Evolutionary conservation across 1,284 basidiomycete genomes (phyloP).

Genomic region (Trametes hirsuta): DNA sequence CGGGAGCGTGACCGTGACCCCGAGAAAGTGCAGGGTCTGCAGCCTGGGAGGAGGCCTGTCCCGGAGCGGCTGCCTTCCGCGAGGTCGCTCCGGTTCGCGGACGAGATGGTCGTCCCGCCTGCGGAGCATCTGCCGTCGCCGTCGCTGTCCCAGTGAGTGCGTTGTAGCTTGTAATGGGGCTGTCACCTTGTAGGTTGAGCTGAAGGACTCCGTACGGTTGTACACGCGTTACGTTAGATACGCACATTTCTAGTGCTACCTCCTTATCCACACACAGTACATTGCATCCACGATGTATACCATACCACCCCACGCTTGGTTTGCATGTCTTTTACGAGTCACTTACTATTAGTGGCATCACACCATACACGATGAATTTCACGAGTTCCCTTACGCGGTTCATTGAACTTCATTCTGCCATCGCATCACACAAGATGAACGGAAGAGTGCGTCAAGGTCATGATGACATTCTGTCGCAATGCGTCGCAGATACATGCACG

Average conservation of each 20-base stretch:
- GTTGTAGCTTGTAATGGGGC: not conserved
- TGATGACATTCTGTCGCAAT: conserved; percentile 4
- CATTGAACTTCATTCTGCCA: too few species aligned
- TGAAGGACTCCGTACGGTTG: not conserved
- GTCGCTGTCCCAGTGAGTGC: not conserved
- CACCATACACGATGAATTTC: too few species aligned
- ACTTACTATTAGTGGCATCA: too few species aligned
- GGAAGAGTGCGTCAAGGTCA: conserved; percentile 1
- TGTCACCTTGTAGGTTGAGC: not conserved
- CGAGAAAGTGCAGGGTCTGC: conserved; percentile 1
- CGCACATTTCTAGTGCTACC: too few species aligned
- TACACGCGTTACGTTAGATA: too few species aligned
- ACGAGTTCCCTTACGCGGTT: too few species aligned
- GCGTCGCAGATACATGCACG: conserved; percentile 19
- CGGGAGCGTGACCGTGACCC: not conserved
- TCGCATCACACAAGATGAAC: too few species aligned
- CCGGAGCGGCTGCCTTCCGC: conserved; percentile 5
- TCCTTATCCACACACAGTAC: too few species aligned
- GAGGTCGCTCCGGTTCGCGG: conserved; percentile 26
- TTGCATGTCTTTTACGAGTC: too few species aligned
- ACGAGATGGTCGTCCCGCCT: conserved; percentile 40
- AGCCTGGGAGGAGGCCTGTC: conserved; percentile 3
- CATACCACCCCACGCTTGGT: too few species aligned
- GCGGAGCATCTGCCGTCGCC: conserved; percentile 17
- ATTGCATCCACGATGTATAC: too few species aligned